These are phyloP conservation scores for Globisporangium orthogonon DNA, from an alignment of 352 stramenopile genomes.

Conservation along the genomic window DNA sequence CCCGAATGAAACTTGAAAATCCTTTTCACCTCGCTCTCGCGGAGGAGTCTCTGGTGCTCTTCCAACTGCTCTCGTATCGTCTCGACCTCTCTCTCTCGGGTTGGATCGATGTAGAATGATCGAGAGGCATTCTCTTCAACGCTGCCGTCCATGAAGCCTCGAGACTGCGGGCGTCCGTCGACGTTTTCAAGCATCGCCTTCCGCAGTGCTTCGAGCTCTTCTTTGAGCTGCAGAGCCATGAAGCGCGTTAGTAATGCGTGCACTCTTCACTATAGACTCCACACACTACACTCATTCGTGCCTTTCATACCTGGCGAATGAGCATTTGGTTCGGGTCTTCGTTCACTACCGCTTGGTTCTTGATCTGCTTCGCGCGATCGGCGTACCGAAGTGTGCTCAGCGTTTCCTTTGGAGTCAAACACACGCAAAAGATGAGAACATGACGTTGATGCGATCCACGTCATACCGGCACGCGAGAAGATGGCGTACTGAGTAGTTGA, in stretches of 20 bases:
- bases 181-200: constrained; percentile 71
- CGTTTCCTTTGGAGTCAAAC: constrained; percentile 58
- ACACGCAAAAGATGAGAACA: background rate
- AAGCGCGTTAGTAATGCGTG: background rate
- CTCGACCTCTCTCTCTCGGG: constrained; percentile 49
- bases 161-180: constrained; percentile 41
- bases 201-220: constrained; percentile 61
- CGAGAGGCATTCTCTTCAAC: constrained; percentile 16
- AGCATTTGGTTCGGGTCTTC: constrained; percentile 88
- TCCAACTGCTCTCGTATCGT: constrained; percentile 68
- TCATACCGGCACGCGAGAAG: background rate
- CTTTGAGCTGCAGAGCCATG: constrained; percentile 41
- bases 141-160: constrained; percentile 19
- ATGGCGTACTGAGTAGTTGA: constrained; percentile 77
- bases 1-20: background rate
- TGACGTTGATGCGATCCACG: background rate
- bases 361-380: constrained; percentile 90
- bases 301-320: constrained; percentile 51
- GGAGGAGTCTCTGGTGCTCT: constrained; percentile 65
- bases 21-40: constrained; percentile 56
- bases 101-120: constrained; percentile 27
- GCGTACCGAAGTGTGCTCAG: constrained; percentile 89
- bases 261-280: background rate
- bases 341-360: constrained; percentile 91
- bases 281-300: too few relatives aligned